Evolutionary conservation across 2,329 filamentous ascomycete genomes (phyloP).

Genomic region (Penicillium griseofulvum): DNA sequence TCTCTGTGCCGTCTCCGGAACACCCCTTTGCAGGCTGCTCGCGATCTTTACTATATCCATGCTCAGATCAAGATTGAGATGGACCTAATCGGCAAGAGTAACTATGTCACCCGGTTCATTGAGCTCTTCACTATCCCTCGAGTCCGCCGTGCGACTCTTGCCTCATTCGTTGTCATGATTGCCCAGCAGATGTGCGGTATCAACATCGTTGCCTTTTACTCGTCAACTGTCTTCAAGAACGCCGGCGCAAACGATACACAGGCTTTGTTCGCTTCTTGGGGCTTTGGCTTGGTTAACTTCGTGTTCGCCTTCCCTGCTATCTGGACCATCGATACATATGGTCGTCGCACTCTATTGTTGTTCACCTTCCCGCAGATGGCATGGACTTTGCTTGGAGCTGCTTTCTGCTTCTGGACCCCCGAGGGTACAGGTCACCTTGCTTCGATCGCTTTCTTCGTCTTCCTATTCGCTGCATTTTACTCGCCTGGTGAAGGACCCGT

Average conservation of each 20-base stretch:
- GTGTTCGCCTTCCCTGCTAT: conserved; percentile 64
- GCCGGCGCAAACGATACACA: conserved; percentile 56
- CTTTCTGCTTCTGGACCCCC: conserved; percentile 56
- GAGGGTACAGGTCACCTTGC: conserved; percentile 48
- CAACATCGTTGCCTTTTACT: conserved; percentile 77
- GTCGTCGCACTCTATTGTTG: conserved; percentile 60
- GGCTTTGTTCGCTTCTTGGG: conserved; percentile 62
- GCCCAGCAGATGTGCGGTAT: conserved; percentile 70
- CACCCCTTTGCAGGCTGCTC: conserved; percentile 58
- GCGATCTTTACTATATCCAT: conserved; percentile 63
- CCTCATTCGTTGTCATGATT: conserved; percentile 77
- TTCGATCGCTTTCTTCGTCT: conserved; percentile 61
- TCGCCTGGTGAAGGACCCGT: conserved; percentile 62
- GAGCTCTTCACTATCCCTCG: conserved; percentile 52
- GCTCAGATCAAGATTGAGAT: conserved; percentile 51
- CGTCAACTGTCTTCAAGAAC: conserved; percentile 55
- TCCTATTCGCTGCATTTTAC: conserved; percentile 64
- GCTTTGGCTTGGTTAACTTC: conserved; percentile 65
- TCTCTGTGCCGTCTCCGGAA: conserved; percentile 60
- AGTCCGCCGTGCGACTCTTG: conserved; percentile 63
- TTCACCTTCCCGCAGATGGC: conserved; percentile 69
- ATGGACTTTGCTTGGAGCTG: conserved; percentile 64
- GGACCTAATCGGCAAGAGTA: conserved; percentile 46
- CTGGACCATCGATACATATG: conserved; percentile 66
- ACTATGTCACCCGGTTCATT: conserved; percentile 60